Base-by-base conservation (phyloP, 768 basidiomycete species). In the Favolaschia claudopus region DNA sequence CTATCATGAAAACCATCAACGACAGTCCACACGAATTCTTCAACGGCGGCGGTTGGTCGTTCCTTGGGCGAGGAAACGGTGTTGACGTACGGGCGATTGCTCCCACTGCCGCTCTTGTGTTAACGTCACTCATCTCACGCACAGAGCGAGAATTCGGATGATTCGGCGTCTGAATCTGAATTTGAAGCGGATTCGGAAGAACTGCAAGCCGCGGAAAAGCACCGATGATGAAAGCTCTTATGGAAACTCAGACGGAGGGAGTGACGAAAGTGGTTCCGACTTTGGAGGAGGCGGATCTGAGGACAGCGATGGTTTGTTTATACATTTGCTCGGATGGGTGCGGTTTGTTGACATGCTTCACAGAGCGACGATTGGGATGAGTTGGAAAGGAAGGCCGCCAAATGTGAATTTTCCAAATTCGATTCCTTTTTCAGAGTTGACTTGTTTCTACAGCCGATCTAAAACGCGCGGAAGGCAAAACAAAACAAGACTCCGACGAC, bases 281-380 rank as follows among this genome's bases (percentile, higher is more conserved):
- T 93, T 83, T 64, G 83, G 73, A 24, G 42, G 75, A 75, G 38
- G 78, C 64, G 44, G 78, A 76, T 44, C 58, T 3, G 79, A 77
- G 53, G 85, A 81, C 25, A 90, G 89, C 49, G 87, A 89, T 53
- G 89, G 85, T 83, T 57, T 24, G 72, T 69, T 48, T 20, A 12
- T 54, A 29, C 24, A 37, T 6, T 44, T 44, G 32, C n/a, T 2
- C 37, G 1, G 38, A 25, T 36, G 31, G 19, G 10, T 27, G 46
- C 38, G 67, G 29, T 36, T 45, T 19, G 34, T 56, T 69, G 44
- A 50, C 65, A 83, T n/a, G n/a, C n/a, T n/a, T n/a, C n/a, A n/a
- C n/a, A n/a, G n/a, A 92, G 95, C 10, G 93, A 96, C 51, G 95
- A 96, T 67, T 99, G 96, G 96, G 96, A 97, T 68, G 94, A 95